Evolutionary conservation across 2,329 filamentous ascomycete species (phyloP).

Genomic region (Diaporthe amygdali): DNA sequence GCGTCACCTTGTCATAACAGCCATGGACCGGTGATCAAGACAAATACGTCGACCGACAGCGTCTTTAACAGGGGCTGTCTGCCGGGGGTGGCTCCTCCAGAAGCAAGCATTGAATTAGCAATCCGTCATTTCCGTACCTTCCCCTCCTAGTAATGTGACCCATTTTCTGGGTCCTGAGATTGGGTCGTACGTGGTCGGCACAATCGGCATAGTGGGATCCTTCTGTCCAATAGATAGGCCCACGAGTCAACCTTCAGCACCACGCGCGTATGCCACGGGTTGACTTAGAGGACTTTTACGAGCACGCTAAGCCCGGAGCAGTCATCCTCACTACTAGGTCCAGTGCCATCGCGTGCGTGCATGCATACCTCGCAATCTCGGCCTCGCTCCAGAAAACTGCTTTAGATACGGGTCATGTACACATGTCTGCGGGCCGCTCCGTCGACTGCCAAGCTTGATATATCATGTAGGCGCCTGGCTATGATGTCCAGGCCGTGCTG

Average conservation of each 20-base stretch:
- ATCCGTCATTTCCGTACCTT: background rate
- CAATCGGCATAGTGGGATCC: background rate
- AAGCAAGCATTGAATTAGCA: background rate
- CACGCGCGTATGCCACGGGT: background rate
- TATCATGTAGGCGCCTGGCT: background rate
- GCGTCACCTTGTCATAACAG: background rate
- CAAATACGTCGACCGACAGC: background rate
- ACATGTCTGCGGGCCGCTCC: background rate
- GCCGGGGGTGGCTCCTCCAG: background rate
- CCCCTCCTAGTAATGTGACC: background rate
- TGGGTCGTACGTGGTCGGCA: background rate
- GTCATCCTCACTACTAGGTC: background rate
- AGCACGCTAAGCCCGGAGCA: background rate
- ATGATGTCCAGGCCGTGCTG: background rate
- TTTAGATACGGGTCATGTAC: no score
- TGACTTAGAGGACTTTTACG: background rate
- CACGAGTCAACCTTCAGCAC: background rate
- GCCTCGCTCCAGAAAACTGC: background rate
- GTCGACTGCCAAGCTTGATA: background rate
- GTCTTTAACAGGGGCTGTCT: background rate
- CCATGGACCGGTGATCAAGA: background rate
- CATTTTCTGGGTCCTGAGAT: background rate
- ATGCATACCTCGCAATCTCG: background rate
- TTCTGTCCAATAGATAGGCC: constrained; percentile 8
- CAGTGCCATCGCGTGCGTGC: background rate